phyloP scores from a whole-genome alignment of 495 filamentous ascomycete species.

The Xylaria bambusicola region DNA sequence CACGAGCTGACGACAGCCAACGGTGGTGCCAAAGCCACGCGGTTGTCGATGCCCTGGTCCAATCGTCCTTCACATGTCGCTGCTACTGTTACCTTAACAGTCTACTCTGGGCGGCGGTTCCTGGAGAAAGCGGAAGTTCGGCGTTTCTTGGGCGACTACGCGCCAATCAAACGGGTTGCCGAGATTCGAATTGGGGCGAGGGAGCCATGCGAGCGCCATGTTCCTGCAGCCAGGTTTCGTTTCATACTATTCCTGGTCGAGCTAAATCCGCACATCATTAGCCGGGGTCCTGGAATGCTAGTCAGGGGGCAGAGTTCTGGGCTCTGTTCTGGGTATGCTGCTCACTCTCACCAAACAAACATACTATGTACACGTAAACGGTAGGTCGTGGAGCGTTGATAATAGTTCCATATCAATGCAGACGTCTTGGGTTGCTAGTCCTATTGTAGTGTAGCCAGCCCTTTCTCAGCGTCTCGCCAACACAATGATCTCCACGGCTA shows the following conservation, averaged over 20 bases:
- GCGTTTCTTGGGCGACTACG: conserved; percentile 19
- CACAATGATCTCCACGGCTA: too few species aligned
- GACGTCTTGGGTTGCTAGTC: neutral
- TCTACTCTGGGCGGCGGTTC: neutral
- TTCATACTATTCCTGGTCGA: conserved; percentile 16
- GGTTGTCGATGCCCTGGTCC: conserved; percentile 22
- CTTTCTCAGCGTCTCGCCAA: conserved; percentile 11
- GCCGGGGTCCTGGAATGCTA: neutral
- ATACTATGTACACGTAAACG: too few species aligned
- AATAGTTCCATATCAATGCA: neutral
- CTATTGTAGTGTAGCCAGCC: neutral
- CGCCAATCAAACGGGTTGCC: conserved; percentile 25
- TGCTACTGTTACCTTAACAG: neutral
- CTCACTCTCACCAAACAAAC: neutral
- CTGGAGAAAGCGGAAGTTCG: conserved; percentile 29
- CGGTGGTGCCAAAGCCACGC: conserved; percentile 8
- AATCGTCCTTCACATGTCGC: conserved; percentile 16
- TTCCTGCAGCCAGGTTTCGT: conserved; percentile 7
- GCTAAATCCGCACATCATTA: neutral
- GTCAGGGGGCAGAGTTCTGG: conserved; percentile 4
- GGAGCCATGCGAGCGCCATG: conserved; percentile 3
- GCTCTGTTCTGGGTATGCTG: neutral
- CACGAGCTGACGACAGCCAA: conserved; percentile 19
- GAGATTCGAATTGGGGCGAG: neutral
- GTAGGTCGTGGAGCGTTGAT: conserved; percentile 10